Percentiles rank a stretch among this genome's conserved stretches.
Evolutionary conservation across 2,329 filamentous ascomycete species (phyloP).

Genomic region (Hypomyces perniciosus): DNA sequence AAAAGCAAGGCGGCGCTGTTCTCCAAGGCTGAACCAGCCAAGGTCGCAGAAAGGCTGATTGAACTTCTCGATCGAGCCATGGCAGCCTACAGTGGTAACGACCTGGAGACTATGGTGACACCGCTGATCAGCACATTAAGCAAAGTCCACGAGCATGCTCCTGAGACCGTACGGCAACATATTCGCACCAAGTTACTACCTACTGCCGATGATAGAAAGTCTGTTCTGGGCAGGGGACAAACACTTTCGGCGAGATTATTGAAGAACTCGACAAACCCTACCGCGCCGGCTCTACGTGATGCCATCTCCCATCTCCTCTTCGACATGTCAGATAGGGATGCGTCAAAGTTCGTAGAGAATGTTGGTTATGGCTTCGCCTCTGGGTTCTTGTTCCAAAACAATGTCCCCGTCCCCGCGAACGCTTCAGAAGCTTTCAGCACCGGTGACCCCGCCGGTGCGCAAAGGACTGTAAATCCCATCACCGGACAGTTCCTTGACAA

Average conservation of each 20-base stretch:
- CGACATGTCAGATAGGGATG: conserved; percentile 76
- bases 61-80: conserved; percentile 64
- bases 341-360: conserved; percentile 76
- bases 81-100: conserved; percentile 54
- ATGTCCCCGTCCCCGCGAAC: conserved; percentile 68
- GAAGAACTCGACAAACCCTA: conserved; percentile 67
- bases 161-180: conserved; percentile 50
- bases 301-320: conserved; percentile 76
- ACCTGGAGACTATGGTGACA: conserved; percentile 66
- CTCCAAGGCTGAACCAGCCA: conserved; percentile 54
- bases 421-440: conserved; percentile 44
- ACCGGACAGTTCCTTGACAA: conserved; percentile 75
- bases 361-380: conserved; percentile 93
- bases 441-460: conserved; percentile 21
- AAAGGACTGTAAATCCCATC: conserved; percentile 65
- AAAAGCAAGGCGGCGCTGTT: conserved; percentile 55
- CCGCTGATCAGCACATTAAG: conserved; percentile 71
- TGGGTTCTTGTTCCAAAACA: conserved; percentile 80
- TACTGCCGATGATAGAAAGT: conserved; percentile 65
- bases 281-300: conserved; percentile 65
- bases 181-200: conserved; percentile 69
- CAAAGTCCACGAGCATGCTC: conserved; percentile 63
- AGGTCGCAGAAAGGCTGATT: conserved; percentile 59
- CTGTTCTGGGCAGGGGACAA: conserved; percentile 69
- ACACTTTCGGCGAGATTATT: conserved; percentile 73